Evolutionary conservation across 1,284 basidiomycete species (phyloP).

Genomic region (Ganoderma meredithae): DNA sequence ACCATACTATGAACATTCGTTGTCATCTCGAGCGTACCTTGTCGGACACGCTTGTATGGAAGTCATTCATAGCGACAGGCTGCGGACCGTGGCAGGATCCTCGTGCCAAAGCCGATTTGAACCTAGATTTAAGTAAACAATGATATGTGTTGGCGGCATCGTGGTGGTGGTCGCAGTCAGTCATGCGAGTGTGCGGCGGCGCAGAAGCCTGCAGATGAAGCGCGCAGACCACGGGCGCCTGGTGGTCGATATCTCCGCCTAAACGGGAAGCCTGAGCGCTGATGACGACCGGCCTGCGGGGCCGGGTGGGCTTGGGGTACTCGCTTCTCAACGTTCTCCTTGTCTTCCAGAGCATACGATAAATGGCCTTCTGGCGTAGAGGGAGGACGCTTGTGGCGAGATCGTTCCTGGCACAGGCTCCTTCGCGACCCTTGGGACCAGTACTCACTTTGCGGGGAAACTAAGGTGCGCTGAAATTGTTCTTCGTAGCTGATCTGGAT

Average conservation of each 20-base stretch:
- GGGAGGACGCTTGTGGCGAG: neutral
- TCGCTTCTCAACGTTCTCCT: no score
- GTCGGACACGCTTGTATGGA: neutral
- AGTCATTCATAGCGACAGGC: neutral
- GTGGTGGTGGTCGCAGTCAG: neutral
- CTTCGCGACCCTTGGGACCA: slow-evolving; percentile 24
- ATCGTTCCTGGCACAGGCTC: slow-evolving; percentile 23
- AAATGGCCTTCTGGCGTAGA: no score
- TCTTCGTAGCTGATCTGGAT: neutral
- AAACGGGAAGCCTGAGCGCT: no score
- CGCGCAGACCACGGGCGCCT: no score
- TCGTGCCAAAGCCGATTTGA: neutral
- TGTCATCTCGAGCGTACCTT: neutral
- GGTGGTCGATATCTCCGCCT: no score
- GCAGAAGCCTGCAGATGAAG: no score
- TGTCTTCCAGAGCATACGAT: no score
- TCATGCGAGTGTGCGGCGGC: no score
- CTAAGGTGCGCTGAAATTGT: slow-evolving; percentile 22
- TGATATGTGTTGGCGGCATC: no score
- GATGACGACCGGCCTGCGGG: no score
- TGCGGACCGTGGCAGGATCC: neutral
- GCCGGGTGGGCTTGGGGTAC: no score
- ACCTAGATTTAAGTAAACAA: neutral
- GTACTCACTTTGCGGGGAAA: slow-evolving; percentile 21
- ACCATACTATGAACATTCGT: neutral